phyloP scores from a whole-genome alignment of 2,329 filamentous ascomycete genomes.

The Botrytis fabae region DNA sequence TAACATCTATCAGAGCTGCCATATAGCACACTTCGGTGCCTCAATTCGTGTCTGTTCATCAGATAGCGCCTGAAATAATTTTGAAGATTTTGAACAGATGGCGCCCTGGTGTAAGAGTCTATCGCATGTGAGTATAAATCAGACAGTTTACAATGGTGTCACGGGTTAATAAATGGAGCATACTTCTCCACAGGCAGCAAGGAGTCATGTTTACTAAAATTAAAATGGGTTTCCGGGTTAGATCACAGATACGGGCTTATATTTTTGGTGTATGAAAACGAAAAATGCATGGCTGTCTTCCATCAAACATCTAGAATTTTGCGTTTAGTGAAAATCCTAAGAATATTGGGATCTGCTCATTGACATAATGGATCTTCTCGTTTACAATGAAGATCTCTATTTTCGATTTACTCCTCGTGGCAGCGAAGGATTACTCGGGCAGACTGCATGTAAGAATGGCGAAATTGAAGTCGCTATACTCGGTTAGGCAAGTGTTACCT shows the following conservation, averaged over 20 bases:
- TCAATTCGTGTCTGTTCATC: not conserved
- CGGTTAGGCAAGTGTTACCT: slow-evolving; percentile 10
- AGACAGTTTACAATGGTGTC: not conserved
- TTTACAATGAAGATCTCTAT: not conserved
- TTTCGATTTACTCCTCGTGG: not conserved
- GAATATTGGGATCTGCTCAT: not conserved
- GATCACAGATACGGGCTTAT: not conserved
- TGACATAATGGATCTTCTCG: not conserved
- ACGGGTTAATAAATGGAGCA: not conserved
- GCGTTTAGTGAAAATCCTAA: not conserved
- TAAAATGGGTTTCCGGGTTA: not conserved
- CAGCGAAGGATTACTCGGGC: not conserved
- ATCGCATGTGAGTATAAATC: not conserved
- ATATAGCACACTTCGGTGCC: not conserved
- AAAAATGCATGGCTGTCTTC: not conserved
- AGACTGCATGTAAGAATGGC: slow-evolving; percentile 11
- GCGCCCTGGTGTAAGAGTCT: not conserved
- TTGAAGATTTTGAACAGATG: not conserved
- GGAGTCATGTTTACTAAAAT: not conserved
- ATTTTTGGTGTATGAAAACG: not conserved
- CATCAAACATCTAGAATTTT: not conserved
- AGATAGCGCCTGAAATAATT: not conserved
- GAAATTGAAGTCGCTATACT: slow-evolving; percentile 11
- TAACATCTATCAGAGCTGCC: not conserved
- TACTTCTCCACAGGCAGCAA: not conserved